These are phyloP conservation scores for Anthracocystis walkeri DNA, from an alignment of 1,284 basidiomycete species.

Conservation along the genomic window DNA sequence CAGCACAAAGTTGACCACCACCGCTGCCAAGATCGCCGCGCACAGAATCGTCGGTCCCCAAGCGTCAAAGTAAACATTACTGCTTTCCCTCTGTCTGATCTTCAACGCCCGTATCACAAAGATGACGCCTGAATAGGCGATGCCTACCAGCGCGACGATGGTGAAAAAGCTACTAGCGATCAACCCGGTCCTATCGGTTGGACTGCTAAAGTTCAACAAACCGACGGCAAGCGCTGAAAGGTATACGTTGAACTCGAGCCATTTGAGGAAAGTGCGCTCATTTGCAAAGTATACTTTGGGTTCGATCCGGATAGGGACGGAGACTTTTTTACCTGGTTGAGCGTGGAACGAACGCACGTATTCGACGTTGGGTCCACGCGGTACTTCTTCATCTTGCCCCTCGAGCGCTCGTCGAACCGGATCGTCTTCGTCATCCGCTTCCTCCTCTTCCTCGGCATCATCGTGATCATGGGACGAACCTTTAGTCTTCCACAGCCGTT, in stretches of 20 bases:
- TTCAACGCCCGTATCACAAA: constrained; percentile 86
- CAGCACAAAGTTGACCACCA: constrained; percentile 66
- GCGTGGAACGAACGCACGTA: constrained; percentile 83
- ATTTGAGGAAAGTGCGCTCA: constrained; percentile 80
- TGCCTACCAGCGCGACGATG: constrained; percentile 84
- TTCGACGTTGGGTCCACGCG: constrained; percentile 72
- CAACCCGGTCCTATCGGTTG: constrained; percentile 81
- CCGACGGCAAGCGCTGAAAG: constrained; percentile 68
- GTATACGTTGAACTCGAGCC: constrained; percentile 87
- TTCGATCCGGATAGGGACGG: constrained; percentile 92
- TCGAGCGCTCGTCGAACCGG: constrained; percentile 60
- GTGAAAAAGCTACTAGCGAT: constrained; percentile 90
- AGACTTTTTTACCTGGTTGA: constrained; percentile 87
- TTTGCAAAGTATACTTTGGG: constrained; percentile 98
- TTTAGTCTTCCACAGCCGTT: constrained; percentile 64
- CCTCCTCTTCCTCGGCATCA: constrained; percentile 43
- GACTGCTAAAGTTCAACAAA: constrained; percentile 82
- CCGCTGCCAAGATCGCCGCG: constrained; percentile 53
- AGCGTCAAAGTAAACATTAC: constrained; percentile 67
- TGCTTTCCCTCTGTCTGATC: constrained; percentile 71
- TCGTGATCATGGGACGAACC: constrained; percentile 39
- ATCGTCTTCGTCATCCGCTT: constrained; percentile 70
- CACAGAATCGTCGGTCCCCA: constrained; percentile 66
- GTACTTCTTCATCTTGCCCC: constrained; percentile 66
- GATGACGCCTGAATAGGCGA: constrained; percentile 87